Percentiles rank a stretch among this genome's conserved stretches.
These are phyloP conservation scores for Lindgomyces ingoldianus DNA, from an alignment of 495 filamentous ascomycete species.

Conservation along the genomic window DNA sequence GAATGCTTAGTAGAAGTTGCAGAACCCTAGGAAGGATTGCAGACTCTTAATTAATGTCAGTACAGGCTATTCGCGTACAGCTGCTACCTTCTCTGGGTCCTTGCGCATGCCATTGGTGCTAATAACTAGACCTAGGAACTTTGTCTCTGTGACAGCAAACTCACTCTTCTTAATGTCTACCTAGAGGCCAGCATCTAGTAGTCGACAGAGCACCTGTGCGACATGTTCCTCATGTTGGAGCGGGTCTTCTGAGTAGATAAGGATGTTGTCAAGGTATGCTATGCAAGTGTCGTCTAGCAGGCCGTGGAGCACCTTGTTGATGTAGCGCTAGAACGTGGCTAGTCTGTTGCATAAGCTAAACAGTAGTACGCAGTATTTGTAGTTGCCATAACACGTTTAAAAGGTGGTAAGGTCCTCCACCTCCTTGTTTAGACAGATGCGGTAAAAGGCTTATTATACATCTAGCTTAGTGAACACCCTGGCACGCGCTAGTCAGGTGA, in stretches of 20 bases:
- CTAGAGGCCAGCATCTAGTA: constrained; percentile 29
- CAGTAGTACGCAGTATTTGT: constrained; percentile 43
- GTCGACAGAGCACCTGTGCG: constrained; percentile 17
- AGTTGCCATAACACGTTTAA: constrained; percentile 38
- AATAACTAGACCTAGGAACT: constrained; percentile 10
- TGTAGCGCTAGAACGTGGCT: constrained; percentile 39
- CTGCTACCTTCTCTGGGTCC: constrained; percentile 5
- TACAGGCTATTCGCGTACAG: background rate
- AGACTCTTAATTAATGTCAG: constrained; percentile 12
- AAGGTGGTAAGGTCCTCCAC: constrained; percentile 43
- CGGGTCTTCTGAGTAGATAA: constrained; percentile 32
- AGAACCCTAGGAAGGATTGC: constrained; percentile 44
- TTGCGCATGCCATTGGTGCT: constrained; percentile 1
- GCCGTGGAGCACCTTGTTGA: constrained; percentile 39
- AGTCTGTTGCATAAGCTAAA: constrained; percentile 42
- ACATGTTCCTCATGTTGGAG: constrained; percentile 21
- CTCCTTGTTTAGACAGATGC: constrained; percentile 26
- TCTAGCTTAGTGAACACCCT: constrained; percentile 53
- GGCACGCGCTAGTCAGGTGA: constrained; percentile 39
- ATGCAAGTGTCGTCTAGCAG: constrained; percentile 39
- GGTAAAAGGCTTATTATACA: constrained; percentile 33
- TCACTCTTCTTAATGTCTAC: constrained; percentile 41
- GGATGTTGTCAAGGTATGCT: constrained; percentile 39
- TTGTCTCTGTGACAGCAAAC: constrained; percentile 32
- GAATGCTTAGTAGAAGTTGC: constrained; percentile 46